phyloP scores from a whole-genome alignment of 2,329 filamentous ascomycete species.

The Aspergillus uvarum region DNA sequence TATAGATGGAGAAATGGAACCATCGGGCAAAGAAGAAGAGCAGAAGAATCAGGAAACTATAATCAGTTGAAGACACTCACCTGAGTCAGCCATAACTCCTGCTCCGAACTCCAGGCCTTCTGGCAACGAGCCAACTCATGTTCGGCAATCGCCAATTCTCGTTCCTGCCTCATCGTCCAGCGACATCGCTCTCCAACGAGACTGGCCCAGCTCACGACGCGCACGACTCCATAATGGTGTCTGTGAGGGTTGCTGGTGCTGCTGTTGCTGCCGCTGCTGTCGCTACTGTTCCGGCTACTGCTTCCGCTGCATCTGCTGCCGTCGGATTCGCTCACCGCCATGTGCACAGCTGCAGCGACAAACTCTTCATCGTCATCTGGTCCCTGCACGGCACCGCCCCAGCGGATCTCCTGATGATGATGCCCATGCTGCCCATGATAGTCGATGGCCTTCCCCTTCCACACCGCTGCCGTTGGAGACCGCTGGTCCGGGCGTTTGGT shows the following conservation, averaged over 20 bases:
- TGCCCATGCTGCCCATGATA: not conserved
- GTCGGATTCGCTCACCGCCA: conserved; percentile 21
- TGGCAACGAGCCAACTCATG: conserved; percentile 34
- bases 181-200: conserved; percentile 28
- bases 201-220: conserved; percentile 33
- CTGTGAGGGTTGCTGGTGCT: conserved; percentile 9
- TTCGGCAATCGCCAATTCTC: conserved; percentile 27
- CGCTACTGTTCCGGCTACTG: conserved; percentile 14
- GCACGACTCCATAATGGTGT: conserved; percentile 18
- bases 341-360: conserved; percentile 5
- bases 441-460: conserved; percentile 18
- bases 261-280: conserved; percentile 12
- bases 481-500: conserved; percentile 14
- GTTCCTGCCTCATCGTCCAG: conserved; percentile 33
- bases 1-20: not conserved
- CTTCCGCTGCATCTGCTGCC: conserved; percentile 6
- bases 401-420: conserved; percentile 1
- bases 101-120: conserved; percentile 39
- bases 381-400: not conserved
- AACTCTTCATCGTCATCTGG: conserved; percentile 1
- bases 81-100: conserved; percentile 36
- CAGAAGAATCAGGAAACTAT: not conserved
- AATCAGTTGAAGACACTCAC: conserved; percentile 25
- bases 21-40: not conserved
- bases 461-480: not conserved